Percentiles rank a stretch among this genome's conserved stretches.
These are phyloP conservation scores for Proteromonas lacertae DNA, from an alignment of 352 stramenopile genomes.

Conservation along the genomic window DNA sequence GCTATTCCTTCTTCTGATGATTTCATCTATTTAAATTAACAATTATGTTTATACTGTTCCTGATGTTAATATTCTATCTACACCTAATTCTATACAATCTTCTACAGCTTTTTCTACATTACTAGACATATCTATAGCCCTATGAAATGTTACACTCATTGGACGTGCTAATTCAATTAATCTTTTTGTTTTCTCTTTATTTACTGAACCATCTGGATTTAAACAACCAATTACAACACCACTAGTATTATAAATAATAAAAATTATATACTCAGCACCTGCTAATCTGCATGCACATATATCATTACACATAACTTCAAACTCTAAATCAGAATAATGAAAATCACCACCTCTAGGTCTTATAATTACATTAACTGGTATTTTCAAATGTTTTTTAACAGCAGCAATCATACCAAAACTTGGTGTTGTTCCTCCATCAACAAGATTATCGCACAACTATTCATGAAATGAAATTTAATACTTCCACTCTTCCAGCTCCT, in stretches of 20 bases:
- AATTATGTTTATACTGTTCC: too few species aligned
- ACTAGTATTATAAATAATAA: background rate
- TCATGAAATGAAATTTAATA: too few species aligned
- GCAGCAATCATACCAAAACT: background rate
- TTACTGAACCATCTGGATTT: background rate
- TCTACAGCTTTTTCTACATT: background rate
- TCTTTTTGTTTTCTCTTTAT: background rate
- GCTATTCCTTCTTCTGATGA: too few species aligned
- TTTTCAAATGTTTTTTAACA: background rate
- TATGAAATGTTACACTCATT: constrained; percentile 1
- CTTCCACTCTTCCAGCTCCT: too few species aligned
- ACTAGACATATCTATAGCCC: background rate
- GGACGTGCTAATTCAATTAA: background rate
- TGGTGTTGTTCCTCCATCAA: background rate
- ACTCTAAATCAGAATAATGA: background rate
- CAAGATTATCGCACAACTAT: background rate
- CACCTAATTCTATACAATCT: background rate
- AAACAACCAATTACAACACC: background rate
- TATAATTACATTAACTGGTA: constrained; percentile 1
- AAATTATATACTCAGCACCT: background rate
- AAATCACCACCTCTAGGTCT: background rate
- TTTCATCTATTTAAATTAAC: too few species aligned
- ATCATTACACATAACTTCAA: background rate
- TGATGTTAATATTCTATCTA: background rate
- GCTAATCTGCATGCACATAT: background rate